Conservation (phyloP, 805 yeast species). For the Teunomyces pallodes region DNA sequence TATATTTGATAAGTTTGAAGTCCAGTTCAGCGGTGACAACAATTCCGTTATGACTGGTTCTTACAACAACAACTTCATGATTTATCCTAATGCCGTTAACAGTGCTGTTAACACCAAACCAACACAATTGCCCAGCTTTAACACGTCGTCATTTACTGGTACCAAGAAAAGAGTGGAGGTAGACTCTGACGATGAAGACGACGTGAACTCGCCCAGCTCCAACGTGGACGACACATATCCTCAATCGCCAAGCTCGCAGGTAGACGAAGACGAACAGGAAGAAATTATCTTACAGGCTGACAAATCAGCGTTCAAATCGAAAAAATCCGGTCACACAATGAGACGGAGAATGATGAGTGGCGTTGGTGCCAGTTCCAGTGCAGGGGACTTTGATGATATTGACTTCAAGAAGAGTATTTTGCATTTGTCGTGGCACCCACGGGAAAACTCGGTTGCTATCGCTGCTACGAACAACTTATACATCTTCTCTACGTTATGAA, state of each 20-base stretch:
- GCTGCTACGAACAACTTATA: constrained; percentile 96
- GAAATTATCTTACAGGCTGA: constrained; percentile 93
- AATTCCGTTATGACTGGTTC: constrained; percentile 94
- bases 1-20: constrained; percentile 97
- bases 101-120: neutral
- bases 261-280: constrained; percentile 39
- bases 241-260: constrained; percentile 31
- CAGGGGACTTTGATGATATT: constrained; percentile 71
- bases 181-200: constrained; percentile 28
- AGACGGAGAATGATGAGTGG: constrained; percentile 52
- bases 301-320: constrained; percentile 89
- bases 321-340: constrained; percentile 50
- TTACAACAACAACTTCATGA: constrained; percentile 94
- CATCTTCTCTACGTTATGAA: constrained; percentile 69
- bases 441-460: constrained; percentile 92
- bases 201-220: constrained; percentile 41
- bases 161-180: constrained; percentile 10
- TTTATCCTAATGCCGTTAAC: constrained; percentile 79
- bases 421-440: constrained; percentile 98
- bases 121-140: constrained; percentile 12
- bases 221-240: constrained; percentile 21
- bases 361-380: constrained; percentile 46
- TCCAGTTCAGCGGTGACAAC: constrained; percentile 90
- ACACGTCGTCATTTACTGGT: constrained; percentile 11
- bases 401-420: constrained; percentile 93